phyloP scores from a whole-genome alignment of 139 green algal genomes.

The Mychonastes homosphaera region DNA sequence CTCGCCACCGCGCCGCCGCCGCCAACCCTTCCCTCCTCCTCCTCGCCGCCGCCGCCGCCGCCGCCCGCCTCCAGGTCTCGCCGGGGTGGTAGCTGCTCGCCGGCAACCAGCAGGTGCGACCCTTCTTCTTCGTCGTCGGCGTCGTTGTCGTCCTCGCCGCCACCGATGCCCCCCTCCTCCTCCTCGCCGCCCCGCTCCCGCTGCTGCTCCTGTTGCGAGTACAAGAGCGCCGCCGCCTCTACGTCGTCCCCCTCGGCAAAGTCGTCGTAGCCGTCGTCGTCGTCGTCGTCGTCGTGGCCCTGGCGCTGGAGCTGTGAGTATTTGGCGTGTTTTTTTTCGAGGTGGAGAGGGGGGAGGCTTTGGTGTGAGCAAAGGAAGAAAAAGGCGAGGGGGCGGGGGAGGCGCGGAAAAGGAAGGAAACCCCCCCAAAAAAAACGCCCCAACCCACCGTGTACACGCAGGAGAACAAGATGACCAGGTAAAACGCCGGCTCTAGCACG shows the following conservation, averaged over 20 bases:
- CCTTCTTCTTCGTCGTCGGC: not conserved
- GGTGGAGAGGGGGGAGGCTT: too few relatives aligned
- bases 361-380: too few relatives aligned
- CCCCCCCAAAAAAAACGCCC: too few relatives aligned
- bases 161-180: not conserved
- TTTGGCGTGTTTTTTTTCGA: not conserved
- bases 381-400: too few relatives aligned
- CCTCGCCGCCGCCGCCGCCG: not conserved
- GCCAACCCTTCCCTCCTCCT: not conserved
- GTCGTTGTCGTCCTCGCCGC: not conserved
- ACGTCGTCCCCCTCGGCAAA: not conserved
- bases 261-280: not conserved
- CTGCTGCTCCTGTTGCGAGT: not conserved
- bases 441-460: constrained; percentile 42
- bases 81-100: not conserved
- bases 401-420: too few relatives aligned
- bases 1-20: too few relatives aligned
- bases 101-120: too few relatives aligned
- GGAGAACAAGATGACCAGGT: constrained; percentile 37
- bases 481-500: constrained; percentile 32
- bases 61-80: not conserved
- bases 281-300: not conserved
- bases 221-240: not conserved
- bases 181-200: not conserved
- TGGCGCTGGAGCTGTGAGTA: not conserved